These are phyloP conservation scores for Phytopythium mirpurense DNA, from an alignment of 352 stramenopile species.

Conservation along the genomic window DNA sequence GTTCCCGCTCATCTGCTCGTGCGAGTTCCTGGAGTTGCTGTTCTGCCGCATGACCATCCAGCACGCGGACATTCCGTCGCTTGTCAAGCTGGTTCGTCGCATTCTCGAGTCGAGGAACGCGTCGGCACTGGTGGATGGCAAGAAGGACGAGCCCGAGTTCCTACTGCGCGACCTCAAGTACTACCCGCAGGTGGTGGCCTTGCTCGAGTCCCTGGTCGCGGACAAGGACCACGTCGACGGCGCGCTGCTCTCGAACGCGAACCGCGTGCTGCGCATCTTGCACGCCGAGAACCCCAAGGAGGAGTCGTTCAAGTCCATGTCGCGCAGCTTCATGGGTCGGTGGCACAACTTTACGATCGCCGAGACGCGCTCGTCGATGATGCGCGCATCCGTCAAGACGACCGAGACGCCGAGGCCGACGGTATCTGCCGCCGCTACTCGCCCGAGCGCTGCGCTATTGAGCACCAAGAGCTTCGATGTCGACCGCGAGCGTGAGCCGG, in stretches of 20 bases:
- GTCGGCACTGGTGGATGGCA: slow-evolving; percentile 18
- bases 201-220: slow-evolving; percentile 45
- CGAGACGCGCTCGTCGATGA: slow-evolving; percentile 27
- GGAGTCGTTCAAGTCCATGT: slow-evolving; percentile 36
- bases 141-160: slow-evolving; percentile 32
- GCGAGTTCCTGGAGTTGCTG: slow-evolving; percentile 67
- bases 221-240: slow-evolving; percentile 40
- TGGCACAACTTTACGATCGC: slow-evolving; percentile 73
- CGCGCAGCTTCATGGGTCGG: slow-evolving; percentile 62
- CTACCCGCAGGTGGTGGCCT: slow-evolving; percentile 50
- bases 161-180: slow-evolving; percentile 66
- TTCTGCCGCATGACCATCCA: slow-evolving; percentile 68
- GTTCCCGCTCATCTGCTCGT: slow-evolving; percentile 59
- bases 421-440: not conserved
- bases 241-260: slow-evolving; percentile 60
- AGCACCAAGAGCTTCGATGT: slow-evolving; percentile 51
- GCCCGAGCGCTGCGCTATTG: slow-evolving; percentile 3
- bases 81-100: slow-evolving; percentile 71
- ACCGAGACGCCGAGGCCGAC: not conserved
- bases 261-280: slow-evolving; percentile 70
- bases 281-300: slow-evolving; percentile 54
- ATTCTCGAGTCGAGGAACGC: slow-evolving; percentile 56
- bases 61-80: slow-evolving; percentile 57
- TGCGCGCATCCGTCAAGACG: slow-evolving; percentile 18
- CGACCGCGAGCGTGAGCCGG: slow-evolving; percentile 35